Evolutionary conservation across 2,329 filamentous ascomycete genomes (phyloP).

Genomic region (Coniella lustricola): DNA sequence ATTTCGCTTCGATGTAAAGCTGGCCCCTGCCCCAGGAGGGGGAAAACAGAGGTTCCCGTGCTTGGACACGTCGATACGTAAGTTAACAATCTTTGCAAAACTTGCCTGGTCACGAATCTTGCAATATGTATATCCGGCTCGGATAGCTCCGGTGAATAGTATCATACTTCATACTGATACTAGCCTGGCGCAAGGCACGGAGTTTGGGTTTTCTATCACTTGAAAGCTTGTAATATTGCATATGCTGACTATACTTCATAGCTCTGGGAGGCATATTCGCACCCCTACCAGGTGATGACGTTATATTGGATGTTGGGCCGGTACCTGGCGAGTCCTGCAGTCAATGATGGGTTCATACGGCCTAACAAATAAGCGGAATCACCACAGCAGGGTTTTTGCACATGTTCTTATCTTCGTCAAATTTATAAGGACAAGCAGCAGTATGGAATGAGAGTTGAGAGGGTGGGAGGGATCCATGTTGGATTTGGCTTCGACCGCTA

Average conservation of each 20-base stretch:
- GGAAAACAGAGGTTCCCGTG: background rate
- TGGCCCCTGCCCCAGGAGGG: background rate
- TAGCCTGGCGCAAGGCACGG: no score
- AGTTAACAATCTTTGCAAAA: background rate
- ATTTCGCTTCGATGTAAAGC: constrained; percentile 2
- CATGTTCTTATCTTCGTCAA: no score
- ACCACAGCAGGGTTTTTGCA: no score
- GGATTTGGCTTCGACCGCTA: no score
- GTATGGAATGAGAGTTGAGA: no score
- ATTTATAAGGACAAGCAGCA: no score
- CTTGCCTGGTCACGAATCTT: background rate
- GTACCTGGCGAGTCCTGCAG: background rate
- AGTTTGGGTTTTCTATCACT: background rate
- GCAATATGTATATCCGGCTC: no score
- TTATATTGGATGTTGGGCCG: background rate
- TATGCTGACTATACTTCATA: background rate
- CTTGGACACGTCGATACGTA: background rate
- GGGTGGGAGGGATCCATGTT: no score
- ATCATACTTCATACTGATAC: no score
- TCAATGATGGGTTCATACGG: background rate
- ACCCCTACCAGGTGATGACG: background rate
- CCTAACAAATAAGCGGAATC: no score
- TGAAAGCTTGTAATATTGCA: background rate
- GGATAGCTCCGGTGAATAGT: no score
- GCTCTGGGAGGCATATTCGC: constrained; percentile 1